Percentiles rank a stretch among this genome's conserved stretches.
phyloP scores from a whole-genome alignment of 495 filamentous ascomycete species.

The Annulohypoxylon nitens region DNA sequence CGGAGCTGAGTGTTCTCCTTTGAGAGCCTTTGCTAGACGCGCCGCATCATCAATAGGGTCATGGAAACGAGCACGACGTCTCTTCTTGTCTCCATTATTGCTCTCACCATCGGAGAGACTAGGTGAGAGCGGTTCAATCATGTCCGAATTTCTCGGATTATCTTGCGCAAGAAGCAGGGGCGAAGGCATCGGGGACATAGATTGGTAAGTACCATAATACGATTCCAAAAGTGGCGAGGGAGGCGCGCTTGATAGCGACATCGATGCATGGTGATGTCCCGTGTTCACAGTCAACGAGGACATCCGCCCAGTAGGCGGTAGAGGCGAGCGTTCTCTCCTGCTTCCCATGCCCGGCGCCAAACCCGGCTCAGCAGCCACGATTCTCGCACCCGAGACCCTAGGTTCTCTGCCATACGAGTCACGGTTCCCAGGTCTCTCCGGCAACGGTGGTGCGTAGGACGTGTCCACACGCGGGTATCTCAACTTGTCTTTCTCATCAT shows the following conservation, averaged over 20 bases:
- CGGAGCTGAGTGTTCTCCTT: slow-evolving; percentile 70
- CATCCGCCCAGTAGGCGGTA: slow-evolving; percentile 63
- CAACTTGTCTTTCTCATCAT: slow-evolving; percentile 64
- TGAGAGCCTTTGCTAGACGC: slow-evolving; percentile 80
- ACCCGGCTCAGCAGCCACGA: slow-evolving; percentile 56
- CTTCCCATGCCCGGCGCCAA: slow-evolving; percentile 49
- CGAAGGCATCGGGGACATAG: slow-evolving; percentile 93
- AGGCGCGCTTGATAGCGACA: slow-evolving; percentile 70
- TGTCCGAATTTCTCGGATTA: slow-evolving; percentile 47
- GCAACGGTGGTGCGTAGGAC: slow-evolving; percentile 26
- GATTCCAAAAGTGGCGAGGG: slow-evolving; percentile 90
- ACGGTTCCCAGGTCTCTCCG: slow-evolving; percentile 40
- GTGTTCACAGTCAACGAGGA: slow-evolving; percentile 60
- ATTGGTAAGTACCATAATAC: slow-evolving; percentile 94
- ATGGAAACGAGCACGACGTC: slow-evolving; percentile 76
- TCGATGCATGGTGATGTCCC: slow-evolving; percentile 54
- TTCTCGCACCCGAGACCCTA: slow-evolving; percentile 44
- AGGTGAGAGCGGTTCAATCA: slow-evolving; percentile 59
- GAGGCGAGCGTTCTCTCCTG: slow-evolving; percentile 59
- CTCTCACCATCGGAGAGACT: slow-evolving; percentile 55
- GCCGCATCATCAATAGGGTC: slow-evolving; percentile 83
- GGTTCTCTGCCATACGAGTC: slow-evolving; percentile 50
- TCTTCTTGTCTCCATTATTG: slow-evolving; percentile 54
- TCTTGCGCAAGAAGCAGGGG: slow-evolving; percentile 66
- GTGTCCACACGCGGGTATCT: slow-evolving; percentile 58